Conservation (phyloP, 495 filamentous ascomycete genomes). For the Daldinia grandis region DNA sequence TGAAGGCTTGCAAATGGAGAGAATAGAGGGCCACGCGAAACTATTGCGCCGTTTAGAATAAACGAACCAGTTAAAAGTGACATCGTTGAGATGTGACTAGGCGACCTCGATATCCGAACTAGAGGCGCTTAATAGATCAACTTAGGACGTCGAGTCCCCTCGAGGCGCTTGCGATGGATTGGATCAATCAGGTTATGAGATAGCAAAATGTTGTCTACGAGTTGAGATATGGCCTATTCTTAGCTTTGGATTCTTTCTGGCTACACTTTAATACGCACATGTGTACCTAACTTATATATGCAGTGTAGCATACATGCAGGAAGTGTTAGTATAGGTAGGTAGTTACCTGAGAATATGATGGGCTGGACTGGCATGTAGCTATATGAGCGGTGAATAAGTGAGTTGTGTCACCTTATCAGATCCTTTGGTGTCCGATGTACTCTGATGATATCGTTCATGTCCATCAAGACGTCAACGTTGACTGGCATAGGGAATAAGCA, state of each 20-base stretch:
- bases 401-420: neutral
- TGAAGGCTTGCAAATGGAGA: constrained; percentile 12
- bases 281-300: neutral
- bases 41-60: constrained; percentile 20
- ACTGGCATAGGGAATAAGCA: constrained; percentile 5
- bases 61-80: constrained; percentile 27
- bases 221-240: constrained; percentile 20
- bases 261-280: neutral
- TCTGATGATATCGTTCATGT: neutral
- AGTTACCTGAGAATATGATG: constrained; percentile 1
- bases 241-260: neutral
- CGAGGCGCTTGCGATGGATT: neutral
- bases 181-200: neutral
- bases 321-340: neutral
- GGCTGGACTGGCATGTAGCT: neutral
- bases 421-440: constrained; percentile 6
- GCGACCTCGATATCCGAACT: constrained; percentile 16
- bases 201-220: neutral
- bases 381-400: neutral
- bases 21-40: constrained; percentile 11
- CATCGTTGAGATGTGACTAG: constrained; percentile 9
- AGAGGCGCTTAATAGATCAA: constrained; percentile 31
- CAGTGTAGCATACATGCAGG: neutral
- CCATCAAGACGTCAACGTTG: neutral
- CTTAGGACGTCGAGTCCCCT: neutral